Evolutionary conservation across 208 protist species (phyloP), one percentile per base, ranked within the genome.

Genomic region (Trypanosoma melophagium): DNA sequence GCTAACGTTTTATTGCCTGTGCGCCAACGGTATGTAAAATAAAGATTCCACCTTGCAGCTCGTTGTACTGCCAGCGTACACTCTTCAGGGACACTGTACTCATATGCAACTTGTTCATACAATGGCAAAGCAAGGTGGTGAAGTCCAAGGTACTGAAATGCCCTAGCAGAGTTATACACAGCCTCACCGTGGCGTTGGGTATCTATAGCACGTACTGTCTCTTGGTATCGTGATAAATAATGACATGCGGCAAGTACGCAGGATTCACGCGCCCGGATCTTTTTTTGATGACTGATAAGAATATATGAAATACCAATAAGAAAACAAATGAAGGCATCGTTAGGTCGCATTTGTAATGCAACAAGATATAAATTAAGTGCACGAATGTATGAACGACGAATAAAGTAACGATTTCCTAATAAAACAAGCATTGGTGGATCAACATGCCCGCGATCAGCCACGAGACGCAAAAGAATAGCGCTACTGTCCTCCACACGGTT

Each of bases 131-230:
- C 79, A 50, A 92, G 79, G 55, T 93, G 74, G 47, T 79, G 69
- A 58, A 93, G 53, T 38, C 77, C 59, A 24, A 96, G 75, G 60
- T 86, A 92, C 49, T 96, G 91, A 31, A 93, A 60, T 21, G 82
- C 82, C 42, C 88, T 74, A 3, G 88, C 91, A n/a, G 77, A 71
- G 81, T 96, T 96, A 80, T 94, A 96, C 14, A 91, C 65, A 8
- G 82, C 81, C 80, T 96, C 91, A 13, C 87, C 90, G 0, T 64
- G 70, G 21, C 78, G 67, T 19, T 63, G 35, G 16, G 80, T 66
- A 51, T 81, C 81, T 50, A 86, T 21, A 8, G 78, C 72, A 14
- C 80, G 69, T 40, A 83, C 58, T 35, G 87, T 67, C 16, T 72
- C 74, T 66, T 90, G 86, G 62, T 96, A 96, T 24, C 57, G 79